These are phyloP conservation scores for Trichoderma atroviride DNA, from an alignment of 2,329 filamentous ascomycete genomes.

Conservation along the genomic window DNA sequence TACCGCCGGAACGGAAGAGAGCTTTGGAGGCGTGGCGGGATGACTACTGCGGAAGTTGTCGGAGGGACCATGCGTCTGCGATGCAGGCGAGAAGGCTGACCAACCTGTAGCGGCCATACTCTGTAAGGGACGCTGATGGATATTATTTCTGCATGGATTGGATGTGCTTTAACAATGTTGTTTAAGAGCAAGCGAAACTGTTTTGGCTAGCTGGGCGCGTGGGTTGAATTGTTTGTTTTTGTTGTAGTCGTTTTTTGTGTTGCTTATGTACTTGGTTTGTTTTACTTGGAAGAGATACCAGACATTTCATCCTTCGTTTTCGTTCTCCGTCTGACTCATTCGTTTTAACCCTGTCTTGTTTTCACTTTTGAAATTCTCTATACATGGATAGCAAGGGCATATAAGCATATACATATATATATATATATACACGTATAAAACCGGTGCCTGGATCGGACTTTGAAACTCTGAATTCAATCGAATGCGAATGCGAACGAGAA, in stretches of 20 bases:
- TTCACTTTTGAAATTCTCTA: background rate
- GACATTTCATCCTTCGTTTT: constrained; percentile 5
- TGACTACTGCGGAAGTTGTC: constrained; percentile 60
- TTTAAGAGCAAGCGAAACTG: constrained; percentile 16
- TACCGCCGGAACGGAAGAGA: constrained; percentile 39
- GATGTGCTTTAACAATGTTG: background rate
- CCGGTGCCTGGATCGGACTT: background rate
- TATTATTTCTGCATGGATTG: constrained; percentile 2
- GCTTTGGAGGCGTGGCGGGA: constrained; percentile 53
- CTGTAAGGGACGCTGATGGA: background rate
- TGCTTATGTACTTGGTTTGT: background rate
- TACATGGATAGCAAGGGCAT: constrained; percentile 8
- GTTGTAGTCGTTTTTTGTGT: background rate
- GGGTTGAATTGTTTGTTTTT: background rate
- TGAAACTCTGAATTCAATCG: background rate
- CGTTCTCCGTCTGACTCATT: background rate
- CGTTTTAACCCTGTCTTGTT: background rate
- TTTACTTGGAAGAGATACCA: constrained; percentile 9
- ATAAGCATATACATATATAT: constrained; percentile 2
- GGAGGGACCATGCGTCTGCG: constrained; percentile 45
- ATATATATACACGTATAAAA: background rate
- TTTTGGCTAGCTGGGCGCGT: background rate
- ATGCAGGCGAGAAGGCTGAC: constrained; percentile 38
- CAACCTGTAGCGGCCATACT: constrained; percentile 25
- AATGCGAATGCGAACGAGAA: background rate